phyloP scores from a whole-genome alignment of 2,329 filamentous ascomycete species.

The Penicillium occitanis region DNA sequence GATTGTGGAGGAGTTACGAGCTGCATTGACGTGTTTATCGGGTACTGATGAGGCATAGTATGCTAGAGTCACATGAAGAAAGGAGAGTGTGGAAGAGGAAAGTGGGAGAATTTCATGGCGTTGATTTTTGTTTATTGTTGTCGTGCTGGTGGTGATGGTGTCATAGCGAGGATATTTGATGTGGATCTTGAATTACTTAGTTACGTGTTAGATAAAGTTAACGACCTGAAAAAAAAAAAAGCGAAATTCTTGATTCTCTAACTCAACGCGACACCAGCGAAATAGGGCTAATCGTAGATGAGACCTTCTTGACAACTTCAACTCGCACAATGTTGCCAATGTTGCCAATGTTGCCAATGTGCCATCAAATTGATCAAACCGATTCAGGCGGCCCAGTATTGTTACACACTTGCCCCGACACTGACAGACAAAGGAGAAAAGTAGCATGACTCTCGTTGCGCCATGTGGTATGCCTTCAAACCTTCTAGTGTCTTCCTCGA shows the following conservation, averaged over 20 bases:
- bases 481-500: slow-evolving; percentile 9
- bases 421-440: background rate
- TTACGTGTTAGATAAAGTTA: background rate
- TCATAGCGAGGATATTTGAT: slow-evolving; percentile 11
- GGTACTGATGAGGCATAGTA: slow-evolving; percentile 33
- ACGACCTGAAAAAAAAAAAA: background rate
- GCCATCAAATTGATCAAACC: background rate
- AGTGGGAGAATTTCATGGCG: background rate
- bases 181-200: background rate
- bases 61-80: background rate
- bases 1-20: slow-evolving; percentile 67
- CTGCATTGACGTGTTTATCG: slow-evolving; percentile 47
- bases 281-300: background rate
- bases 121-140: background rate
- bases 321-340: background rate
- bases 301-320: background rate
- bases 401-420: background rate
- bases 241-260: background rate
- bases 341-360: background rate
- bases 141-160: slow-evolving; percentile 6
- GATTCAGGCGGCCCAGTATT: background rate
- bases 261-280: background rate
- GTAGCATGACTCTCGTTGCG: background rate
- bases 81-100: background rate
- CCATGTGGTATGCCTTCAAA: background rate